Conservation (phyloP, 1,284 basidiomycete genomes). For the Rhodotorula glutinis region DNA sequence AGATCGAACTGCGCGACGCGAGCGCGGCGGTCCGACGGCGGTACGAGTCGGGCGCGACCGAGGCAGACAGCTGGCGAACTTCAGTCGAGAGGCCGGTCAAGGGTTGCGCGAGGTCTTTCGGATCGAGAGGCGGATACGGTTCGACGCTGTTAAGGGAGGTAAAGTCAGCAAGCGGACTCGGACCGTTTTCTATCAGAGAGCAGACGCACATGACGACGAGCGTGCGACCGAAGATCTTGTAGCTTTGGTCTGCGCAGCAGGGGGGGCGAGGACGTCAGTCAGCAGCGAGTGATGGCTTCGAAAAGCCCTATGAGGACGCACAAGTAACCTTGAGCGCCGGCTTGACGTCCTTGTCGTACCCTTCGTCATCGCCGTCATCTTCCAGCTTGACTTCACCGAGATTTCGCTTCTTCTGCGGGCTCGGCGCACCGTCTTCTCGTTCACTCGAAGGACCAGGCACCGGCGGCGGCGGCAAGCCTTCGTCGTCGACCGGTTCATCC, state of each 20-base stretch:
- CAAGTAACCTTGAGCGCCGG: slow-evolving; percentile 30
- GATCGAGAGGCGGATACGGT: slow-evolving; percentile 31
- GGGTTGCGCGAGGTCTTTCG: slow-evolving; percentile 6
- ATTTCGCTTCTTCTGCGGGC: neutral
- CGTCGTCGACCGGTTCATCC: slow-evolving; percentile 26
- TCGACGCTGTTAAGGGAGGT: slow-evolving; percentile 24
- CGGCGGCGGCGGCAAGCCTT: neutral
- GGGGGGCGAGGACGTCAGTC: neutral
- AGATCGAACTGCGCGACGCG: slow-evolving; percentile 1
- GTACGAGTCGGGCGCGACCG: slow-evolving; percentile 22
- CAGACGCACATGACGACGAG: slow-evolving; percentile 38
- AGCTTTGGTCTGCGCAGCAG: slow-evolving; percentile 27
- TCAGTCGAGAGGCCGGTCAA: slow-evolving; percentile 9
- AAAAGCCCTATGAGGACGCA: neutral
- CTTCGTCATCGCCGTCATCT: neutral
- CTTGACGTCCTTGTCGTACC: slow-evolving; percentile 27
- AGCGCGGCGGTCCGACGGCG: neutral
- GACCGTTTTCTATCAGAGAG: neutral
- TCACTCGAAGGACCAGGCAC: neutral
- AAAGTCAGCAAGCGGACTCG: neutral
- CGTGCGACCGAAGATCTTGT: slow-evolving; percentile 31
- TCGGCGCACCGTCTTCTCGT: neutral
- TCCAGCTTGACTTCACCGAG: slow-evolving; percentile 3
- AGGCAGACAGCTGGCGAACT: slow-evolving; percentile 26
- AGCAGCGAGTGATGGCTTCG: neutral